A percentile compares a stretch with the other conserved stretches of the same genome.
Conservation (phyloP, 108 stramenopile genomes). For the Parietichytrium sp. region DNA sequence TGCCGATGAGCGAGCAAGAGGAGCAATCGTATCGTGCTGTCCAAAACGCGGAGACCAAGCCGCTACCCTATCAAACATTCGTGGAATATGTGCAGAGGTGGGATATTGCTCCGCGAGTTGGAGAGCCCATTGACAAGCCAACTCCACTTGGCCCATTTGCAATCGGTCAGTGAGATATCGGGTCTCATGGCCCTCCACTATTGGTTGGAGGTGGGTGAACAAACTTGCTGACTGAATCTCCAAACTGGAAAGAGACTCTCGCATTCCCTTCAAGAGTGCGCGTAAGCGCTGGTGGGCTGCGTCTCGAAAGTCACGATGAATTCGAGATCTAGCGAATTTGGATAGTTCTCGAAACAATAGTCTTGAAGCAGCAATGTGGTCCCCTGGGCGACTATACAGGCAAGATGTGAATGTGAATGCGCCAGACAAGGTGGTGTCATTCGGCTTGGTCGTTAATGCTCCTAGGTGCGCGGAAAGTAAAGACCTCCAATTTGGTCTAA, state of each 20-base stretch:
- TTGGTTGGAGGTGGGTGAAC: not conserved
- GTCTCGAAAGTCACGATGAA: not conserved
- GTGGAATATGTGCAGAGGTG: not conserved
- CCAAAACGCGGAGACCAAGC: not conserved
- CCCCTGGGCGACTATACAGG: too few species aligned
- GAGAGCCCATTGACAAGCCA: not conserved
- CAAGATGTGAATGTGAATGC: too few species aligned
- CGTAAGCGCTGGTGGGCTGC: not conserved
- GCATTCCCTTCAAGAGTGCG: not conserved
- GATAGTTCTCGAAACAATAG: not conserved
- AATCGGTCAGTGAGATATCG: constrained; percentile 8
- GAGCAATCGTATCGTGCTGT: not conserved
- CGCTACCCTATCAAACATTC: not conserved
- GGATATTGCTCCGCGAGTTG: not conserved
- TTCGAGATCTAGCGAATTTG: too few species aligned
- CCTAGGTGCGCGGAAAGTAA: too few species aligned
- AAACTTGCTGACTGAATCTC: not conserved
- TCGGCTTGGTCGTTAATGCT: too few species aligned
- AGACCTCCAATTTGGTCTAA: too few species aligned
- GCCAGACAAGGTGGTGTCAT: too few species aligned
- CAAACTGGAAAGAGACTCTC: not conserved
- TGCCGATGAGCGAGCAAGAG: not conserved
- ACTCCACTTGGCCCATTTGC: not conserved
- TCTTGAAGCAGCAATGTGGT: not conserved
- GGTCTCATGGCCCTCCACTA: not conserved